Conservation (phyloP, 169 alveolate genomes). For the Eimeria acervulina region DNA sequence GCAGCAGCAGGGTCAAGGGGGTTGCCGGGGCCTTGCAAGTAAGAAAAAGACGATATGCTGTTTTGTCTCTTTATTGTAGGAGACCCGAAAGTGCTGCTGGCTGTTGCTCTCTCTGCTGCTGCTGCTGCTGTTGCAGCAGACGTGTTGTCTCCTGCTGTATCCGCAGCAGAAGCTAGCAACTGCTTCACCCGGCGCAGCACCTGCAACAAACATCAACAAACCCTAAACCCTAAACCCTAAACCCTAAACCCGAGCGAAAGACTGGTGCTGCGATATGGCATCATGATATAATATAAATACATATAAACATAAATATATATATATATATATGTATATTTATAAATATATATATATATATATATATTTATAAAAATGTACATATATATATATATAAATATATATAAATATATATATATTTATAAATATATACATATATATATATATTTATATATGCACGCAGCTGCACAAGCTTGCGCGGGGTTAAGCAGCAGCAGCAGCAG, state of each 20-base stretch:
- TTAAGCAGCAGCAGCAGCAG: too few species aligned
- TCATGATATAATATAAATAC: too few species aligned
- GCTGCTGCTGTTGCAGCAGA: background rate
- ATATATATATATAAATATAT: background rate
- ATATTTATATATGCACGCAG: too few species aligned
- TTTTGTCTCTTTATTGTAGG: background rate
- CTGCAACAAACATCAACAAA: background rate
- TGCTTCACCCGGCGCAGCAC: constrained; percentile 34
- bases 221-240: background rate
- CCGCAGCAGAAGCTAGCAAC: background rate
- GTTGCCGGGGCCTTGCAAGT: background rate
- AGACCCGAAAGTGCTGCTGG: constrained; percentile 1
- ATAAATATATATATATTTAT: too few species aligned
- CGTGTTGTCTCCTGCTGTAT: background rate
- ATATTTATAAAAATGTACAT: background rate
- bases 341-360: background rate
- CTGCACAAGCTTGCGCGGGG: too few species aligned
- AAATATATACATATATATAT: too few species aligned
- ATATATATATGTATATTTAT: background rate
- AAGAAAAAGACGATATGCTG: background rate
- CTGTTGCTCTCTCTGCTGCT: constrained; percentile 20
- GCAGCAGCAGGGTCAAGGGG: constrained; percentile 2
- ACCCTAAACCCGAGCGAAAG: background rate
- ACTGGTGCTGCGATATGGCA: too few species aligned
- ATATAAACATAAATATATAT: background rate